phyloP scores from a whole-genome alignment of 2,329 filamentous ascomycete species.

The Ploettnerulaceae sp. region DNA sequence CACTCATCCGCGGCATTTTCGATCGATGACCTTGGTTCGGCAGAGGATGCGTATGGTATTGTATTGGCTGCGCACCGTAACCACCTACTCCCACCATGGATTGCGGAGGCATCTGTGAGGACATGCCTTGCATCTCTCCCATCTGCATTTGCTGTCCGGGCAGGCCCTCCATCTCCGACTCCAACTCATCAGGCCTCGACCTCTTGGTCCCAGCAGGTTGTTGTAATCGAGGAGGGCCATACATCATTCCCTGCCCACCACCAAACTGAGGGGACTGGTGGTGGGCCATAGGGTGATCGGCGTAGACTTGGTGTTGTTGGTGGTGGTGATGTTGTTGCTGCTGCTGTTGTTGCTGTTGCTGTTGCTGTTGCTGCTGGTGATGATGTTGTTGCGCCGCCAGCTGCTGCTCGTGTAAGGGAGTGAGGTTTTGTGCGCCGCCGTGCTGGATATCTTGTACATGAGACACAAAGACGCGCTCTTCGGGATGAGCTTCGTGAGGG shows the following conservation, averaged over 20 bases:
- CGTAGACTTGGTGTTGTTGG: slow-evolving; percentile 47
- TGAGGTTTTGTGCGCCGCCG: slow-evolving; percentile 31
- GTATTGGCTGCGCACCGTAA: slow-evolving; percentile 34
- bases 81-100: slow-evolving; percentile 41
- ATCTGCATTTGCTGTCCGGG: slow-evolving; percentile 38
- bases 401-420: slow-evolving; percentile 28
- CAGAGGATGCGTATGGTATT: slow-evolving; percentile 70
- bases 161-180: slow-evolving; percentile 43
- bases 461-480: slow-evolving; percentile 59
- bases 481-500: slow-evolving; percentile 60
- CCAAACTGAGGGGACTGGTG: slow-evolving; percentile 43
- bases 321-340: slow-evolving; percentile 46
- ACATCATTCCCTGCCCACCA: slow-evolving; percentile 48
- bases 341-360: slow-evolving; percentile 42
- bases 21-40: slow-evolving; percentile 67
- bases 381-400: slow-evolving; percentile 50
- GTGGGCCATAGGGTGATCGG: slow-evolving; percentile 51
- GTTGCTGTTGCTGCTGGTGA: slow-evolving; percentile 26
- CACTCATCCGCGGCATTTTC: slow-evolving; percentile 61
- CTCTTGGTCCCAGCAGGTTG: slow-evolving; percentile 43
- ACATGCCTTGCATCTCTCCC: slow-evolving; percentile 37
- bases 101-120: slow-evolving; percentile 53
- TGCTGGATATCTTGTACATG: slow-evolving; percentile 35
- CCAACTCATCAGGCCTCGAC: slow-evolving; percentile 52
- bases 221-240: slow-evolving; percentile 37